Evolutionary conservation across 257 asterid species (phyloP), one percentile per base, ranked within the genome.

Genomic region (Lycium ferocissimum): DNA sequence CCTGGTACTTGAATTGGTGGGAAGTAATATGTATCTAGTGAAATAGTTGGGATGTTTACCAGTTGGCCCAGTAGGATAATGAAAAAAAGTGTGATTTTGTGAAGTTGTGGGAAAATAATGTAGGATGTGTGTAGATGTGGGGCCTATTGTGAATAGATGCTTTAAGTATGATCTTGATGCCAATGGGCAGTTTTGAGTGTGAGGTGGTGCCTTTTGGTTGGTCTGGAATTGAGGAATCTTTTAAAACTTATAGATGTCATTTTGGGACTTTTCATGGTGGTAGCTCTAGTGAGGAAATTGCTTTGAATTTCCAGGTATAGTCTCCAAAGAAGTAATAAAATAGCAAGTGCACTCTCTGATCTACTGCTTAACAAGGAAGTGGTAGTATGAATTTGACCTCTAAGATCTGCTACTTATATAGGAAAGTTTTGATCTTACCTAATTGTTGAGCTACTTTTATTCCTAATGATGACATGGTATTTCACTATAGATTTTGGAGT

Each of bases 81-180:
- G 2, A 43, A n/a, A 1, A 49, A 49, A 26, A 12, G 81, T 20
- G 40, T 13, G 11, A 57, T 79, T 79, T 37, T 83, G 73, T 43
- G 61, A 35, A 80, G 70, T 61, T 84, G 67, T 57, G 47, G 72
- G 81, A 67, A 49, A 84, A 57, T 81, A 90, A 10, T 88, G 79
- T 88, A 73, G 82, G 81, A 79, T 66, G 2, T 81, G 81, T 89
- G 80, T 83, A 79, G 88, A 80, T 56, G 96, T 93, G 97, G 97
- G 97, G 51, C 93, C 92, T 87, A 7, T 70, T 86, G 88, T 69
- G 53, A 89, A 89, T 87, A 79, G 92, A 89, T 90, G 90, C 85
- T 86, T 83, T 84, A 88, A 79, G 86, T 84, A 49, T 75, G 92
- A 86, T 88, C 87, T 88, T 89, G 90, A 85, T 56, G 88, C 80